Evolutionary conservation across 257 asterid species (phyloP), one percentile per base, ranked within the genome.

Genomic region (Nicotiana noctiflora): DNA sequence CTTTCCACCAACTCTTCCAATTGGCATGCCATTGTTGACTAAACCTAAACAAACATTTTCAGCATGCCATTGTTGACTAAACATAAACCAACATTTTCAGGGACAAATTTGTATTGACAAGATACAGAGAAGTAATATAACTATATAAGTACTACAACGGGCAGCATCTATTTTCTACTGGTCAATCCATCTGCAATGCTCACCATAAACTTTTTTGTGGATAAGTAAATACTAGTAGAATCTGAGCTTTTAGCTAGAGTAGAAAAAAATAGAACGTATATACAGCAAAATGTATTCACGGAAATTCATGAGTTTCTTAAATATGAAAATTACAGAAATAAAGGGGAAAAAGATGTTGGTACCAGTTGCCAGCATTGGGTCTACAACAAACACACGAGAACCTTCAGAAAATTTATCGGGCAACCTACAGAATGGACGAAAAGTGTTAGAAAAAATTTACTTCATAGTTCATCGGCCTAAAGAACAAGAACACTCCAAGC

Each of bases 331-430:
- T 74, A 49, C 44, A 49, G 23, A 49, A 49, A 7, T 49, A 52
- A 44, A 49, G 37, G 13, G 79, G 21, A 64, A 10, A 11, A 65
- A 31, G 66, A 40, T 23, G 60, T 74, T 61, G 55, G 18, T 86
- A 95, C 99, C 99, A 86, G 99, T 96, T 83, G 98, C 99, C 23
- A 96, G 95, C 99, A 96, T 96, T 82, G 99, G 99, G 86, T 96
- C 99, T 4, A 96, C 88, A 40, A 96, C 89, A 70, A 96, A 87
- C 44, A 94, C 97, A 83, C 90, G 90, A 78, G 98, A 89, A 82
- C 93, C 97, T 87, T 90, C 96, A 18, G 97, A 92, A 86, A 96
- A 92, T 83, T 87, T 90, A 80, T 91, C 88, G 21, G 99, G 99
- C 88, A 96, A 92, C 92, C 99, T 96, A 85, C 63, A 32, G 82